These are phyloP conservation scores for Chaetomidium leptoderma DNA, from an alignment of 495 filamentous ascomycete genomes.

Conservation along the genomic window DNA sequence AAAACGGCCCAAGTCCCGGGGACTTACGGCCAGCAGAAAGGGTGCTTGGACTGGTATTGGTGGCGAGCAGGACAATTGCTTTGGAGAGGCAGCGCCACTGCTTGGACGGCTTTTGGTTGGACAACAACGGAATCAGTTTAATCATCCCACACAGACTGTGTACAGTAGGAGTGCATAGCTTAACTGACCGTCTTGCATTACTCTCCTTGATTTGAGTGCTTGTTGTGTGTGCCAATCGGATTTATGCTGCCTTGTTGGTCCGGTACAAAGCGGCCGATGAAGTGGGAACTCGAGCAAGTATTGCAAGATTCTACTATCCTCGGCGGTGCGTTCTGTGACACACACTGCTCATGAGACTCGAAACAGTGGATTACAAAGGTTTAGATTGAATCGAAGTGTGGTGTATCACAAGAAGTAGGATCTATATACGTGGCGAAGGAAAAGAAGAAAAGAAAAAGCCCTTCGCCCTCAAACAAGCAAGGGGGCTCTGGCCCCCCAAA, in stretches of 20 bases:
- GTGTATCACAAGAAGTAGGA: background rate
- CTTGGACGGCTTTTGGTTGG: slow-evolving; percentile 19
- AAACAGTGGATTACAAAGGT: slow-evolving; percentile 2
- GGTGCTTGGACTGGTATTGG: background rate
- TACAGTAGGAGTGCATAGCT: slow-evolving; percentile 3
- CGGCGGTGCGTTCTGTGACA: too few relatives aligned
- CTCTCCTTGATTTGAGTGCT: too few relatives aligned
- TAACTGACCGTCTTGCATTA: slow-evolving; percentile 1
- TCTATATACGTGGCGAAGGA: slow-evolving; percentile 11
- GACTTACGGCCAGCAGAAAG: background rate
- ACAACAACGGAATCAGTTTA: background rate
- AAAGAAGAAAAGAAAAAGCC: background rate
- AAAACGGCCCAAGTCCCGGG: background rate
- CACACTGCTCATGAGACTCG: background rate
- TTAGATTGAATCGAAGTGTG: slow-evolving; percentile 8
- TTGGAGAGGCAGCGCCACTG: slow-evolving; percentile 22
- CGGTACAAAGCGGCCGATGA: too few relatives aligned
- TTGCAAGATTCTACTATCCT: too few relatives aligned
- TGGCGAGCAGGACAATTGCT: slow-evolving; percentile 14
- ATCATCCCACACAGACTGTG: slow-evolving; percentile 5
- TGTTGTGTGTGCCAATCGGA: too few relatives aligned
- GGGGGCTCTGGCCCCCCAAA: too few relatives aligned
- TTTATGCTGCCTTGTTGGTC: too few relatives aligned
- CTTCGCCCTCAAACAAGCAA: background rate
- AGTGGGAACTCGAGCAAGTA: too few relatives aligned